Conservation (phyloP, 352 stramenopile genomes). For the Phytophthora idaei region DNA sequence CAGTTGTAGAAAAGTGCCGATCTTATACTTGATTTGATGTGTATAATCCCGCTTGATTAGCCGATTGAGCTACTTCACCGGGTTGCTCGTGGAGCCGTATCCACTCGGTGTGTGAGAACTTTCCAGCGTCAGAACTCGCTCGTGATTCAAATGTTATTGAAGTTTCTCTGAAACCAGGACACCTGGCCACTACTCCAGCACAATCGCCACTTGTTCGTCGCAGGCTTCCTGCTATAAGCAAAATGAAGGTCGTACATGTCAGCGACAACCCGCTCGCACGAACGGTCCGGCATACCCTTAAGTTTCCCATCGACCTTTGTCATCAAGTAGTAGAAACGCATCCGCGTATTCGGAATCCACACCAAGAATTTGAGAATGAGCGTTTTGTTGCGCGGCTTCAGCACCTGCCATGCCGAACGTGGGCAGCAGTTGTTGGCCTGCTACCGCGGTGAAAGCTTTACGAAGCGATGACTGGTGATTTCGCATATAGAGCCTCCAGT, state of each 20-base stretch:
- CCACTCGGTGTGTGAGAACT: slow-evolving; percentile 15
- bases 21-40: slow-evolving; percentile 13
- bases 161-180: background rate
- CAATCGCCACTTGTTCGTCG: background rate
- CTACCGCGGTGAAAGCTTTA: background rate
- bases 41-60: slow-evolving; percentile 34
- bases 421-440: background rate
- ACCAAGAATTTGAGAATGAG: background rate
- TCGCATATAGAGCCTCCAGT: background rate
- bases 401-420: slow-evolving; percentile 1
- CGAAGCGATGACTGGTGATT: background rate
- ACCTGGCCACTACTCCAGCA: background rate
- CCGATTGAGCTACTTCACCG: slow-evolving; percentile 9
- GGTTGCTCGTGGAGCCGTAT: slow-evolving; percentile 9
- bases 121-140: slow-evolving; percentile 21
- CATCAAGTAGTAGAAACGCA: slow-evolving; percentile 35
- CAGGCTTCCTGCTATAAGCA: background rate
- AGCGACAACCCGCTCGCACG: slow-evolving; percentile 5
- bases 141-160: background rate
- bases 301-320: background rate
- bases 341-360: slow-evolving; percentile 7
- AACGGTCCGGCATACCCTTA: slow-evolving; percentile 2
- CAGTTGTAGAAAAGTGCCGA: background rate
- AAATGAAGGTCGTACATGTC: slow-evolving; percentile 31
- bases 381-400: slow-evolving; percentile 6